Conservation (phyloP, 192 early-diverging fungal species). For the Backusella australiensis region DNA sequence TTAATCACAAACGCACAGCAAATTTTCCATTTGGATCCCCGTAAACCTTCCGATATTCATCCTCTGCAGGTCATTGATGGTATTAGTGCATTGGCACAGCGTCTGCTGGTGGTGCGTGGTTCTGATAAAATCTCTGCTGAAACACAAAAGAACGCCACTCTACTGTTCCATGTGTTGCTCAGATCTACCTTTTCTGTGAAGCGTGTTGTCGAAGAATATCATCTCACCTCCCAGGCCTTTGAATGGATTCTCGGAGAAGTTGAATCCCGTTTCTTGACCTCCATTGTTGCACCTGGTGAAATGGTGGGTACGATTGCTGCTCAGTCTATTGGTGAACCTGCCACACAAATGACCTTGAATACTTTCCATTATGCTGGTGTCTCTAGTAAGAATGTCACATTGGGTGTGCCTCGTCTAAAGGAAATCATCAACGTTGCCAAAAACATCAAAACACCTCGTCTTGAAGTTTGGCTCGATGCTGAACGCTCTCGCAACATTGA, state of each 20-base stretch:
- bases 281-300: constrained; percentile 92
- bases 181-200: constrained; percentile 81
- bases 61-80: constrained; percentile 77
- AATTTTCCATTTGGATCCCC: constrained; percentile 80
- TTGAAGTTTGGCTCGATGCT: constrained; percentile 71
- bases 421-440: constrained; percentile 99
- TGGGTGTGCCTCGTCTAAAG: constrained; percentile 97
- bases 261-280: constrained; percentile 84
- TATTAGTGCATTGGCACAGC: constrained; percentile 69
- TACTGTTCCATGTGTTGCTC: constrained; percentile 82
- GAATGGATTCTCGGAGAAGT: constrained; percentile 95
- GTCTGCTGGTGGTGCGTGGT: constrained; percentile 80
- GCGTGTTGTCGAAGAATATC: constrained; percentile 89
- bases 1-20: constrained; percentile 90
- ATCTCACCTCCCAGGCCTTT: constrained; percentile 83
- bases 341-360: constrained; percentile 99
- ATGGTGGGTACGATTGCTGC: constrained; percentile 98
- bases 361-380: constrained; percentile 99
- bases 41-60: constrained; percentile 82
- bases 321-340: constrained; percentile 98
- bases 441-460: constrained; percentile 91
- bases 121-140: constrained; percentile 82
- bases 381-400: constrained; percentile 92
- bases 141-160: constrained; percentile 91
- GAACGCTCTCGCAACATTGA: constrained; percentile 74